Evolutionary conservation across 345 rosid species (phyloP).

Genomic region (Cardamine chenopodiifolia): DNA sequence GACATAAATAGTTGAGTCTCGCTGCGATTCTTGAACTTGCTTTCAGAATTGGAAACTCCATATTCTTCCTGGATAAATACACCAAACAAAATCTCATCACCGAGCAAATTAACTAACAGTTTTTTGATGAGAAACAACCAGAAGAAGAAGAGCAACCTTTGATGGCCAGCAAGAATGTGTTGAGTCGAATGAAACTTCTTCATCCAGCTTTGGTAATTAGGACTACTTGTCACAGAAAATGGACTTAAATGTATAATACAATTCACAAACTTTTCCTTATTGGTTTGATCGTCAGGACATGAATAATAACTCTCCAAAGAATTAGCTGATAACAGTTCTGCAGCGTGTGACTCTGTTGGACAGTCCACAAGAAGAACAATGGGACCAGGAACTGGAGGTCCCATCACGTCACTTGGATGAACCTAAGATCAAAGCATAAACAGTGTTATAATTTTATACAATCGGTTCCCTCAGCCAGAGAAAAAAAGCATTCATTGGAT

Average conservation of each 20-base stretch:
- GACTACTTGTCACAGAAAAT: constrained; percentile 58
- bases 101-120: background rate
- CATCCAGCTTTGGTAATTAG: constrained; percentile 78
- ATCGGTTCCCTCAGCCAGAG: background rate
- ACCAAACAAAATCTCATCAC: background rate
- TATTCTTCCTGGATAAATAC: constrained; percentile 62
- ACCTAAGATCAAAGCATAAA: constrained; percentile 49
- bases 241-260: constrained; percentile 91
- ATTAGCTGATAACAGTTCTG: constrained; percentile 53
- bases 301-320: constrained; percentile 58
- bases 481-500: background rate
- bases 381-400: constrained; percentile 87
- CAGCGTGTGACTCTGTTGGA: constrained; percentile 73
- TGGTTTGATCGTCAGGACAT: constrained; percentile 22
- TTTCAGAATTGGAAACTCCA: constrained; percentile 76
- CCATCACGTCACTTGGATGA: constrained; percentile 94
- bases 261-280: constrained; percentile 54
- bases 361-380: constrained; percentile 78
- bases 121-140: constrained; percentile 19
- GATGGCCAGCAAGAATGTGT: constrained; percentile 91
- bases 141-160: constrained; percentile 49
- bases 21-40: constrained; percentile 84
- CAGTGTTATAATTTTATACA: background rate
- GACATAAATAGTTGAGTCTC: constrained; percentile 83
- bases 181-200: constrained; percentile 67